Conservation (phyloP, 1,284 basidiomycete genomes). For the Lentinula novae-zelandiae region DNA sequence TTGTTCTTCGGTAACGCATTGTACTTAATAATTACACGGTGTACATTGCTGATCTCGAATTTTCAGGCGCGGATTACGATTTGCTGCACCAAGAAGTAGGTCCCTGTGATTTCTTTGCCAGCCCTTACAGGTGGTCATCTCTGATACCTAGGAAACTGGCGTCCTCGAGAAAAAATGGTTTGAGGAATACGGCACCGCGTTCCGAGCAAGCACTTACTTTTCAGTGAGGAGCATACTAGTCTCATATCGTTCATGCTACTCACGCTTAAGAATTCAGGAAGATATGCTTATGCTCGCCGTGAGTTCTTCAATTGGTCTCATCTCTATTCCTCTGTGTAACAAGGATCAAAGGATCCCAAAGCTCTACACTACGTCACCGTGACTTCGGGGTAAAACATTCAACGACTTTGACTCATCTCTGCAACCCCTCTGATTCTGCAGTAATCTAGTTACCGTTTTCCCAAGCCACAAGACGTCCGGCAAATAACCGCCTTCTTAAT, state of each 20-base stretch:
- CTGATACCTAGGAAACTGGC: conserved; percentile 22
- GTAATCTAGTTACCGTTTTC: conserved; percentile 7
- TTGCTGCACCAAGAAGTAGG: conserved; percentile 19
- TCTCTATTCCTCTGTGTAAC: background rate
- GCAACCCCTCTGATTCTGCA: background rate
- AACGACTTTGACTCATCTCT: background rate
- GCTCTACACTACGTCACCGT: conserved; percentile 7
- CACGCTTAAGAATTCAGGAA: conserved; percentile 3
- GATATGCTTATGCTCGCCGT: conserved; percentile 9
- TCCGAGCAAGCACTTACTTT: conserved; percentile 23
- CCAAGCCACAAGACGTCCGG: conserved; percentile 8
- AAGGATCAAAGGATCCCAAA: background rate
- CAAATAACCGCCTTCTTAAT: conserved; percentile 4
- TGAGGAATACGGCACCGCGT: conserved; percentile 28
- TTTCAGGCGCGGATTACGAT: conserved; percentile 21
- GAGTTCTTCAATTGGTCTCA: background rate
- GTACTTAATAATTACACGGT: background rate
- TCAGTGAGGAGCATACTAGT: conserved; percentile 19
- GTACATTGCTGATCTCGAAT: background rate
- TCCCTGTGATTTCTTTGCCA: background rate
- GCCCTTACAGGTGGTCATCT: background rate
- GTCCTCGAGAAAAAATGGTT: conserved; percentile 26
- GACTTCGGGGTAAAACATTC: background rate
- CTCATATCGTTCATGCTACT: no score
- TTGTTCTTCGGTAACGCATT: conserved; percentile 6